Base-by-base conservation (phyloP, 768 basidiomycete genomes). In the Kwoniella dejecticola region DNA sequence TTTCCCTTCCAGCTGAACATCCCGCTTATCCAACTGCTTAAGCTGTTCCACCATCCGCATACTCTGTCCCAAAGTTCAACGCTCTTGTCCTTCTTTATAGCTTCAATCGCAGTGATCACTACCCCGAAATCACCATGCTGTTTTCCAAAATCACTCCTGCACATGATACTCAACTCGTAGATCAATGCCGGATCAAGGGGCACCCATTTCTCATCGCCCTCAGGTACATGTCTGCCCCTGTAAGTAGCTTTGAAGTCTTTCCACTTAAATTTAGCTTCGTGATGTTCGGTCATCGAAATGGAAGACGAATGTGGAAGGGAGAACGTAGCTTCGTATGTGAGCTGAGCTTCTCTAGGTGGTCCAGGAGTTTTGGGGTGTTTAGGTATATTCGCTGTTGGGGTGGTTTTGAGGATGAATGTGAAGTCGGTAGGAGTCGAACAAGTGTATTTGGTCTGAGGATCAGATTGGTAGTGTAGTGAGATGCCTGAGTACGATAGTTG, bases 101-200 rank as follows among this genome's bases (percentile, higher is more conserved):
- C 70, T 50, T 73, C 67, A 10, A 75, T 57, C 21, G 50, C 53
- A 5, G 24, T 26, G n/a, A 80, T 56, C 4, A 73, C 63, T 52
- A 80, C 40, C 30, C 71, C 74, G 59, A 79, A 80, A 15, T 74
- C 68, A 10, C 79, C 79, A 19, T 72, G 60, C 63, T 80, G 78
- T 30, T 76, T 68, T 26, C 76, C 78, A 60, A 80, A 80, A 19
- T 60, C 74, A 54, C 75, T 77, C 24, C 79, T 62, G 57, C 78
- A 79, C 79, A 80, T 80, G 27, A 80, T 42, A 21, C 73, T 72
- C 23, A 79, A 26, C 64, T 80, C 79, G 40, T 66, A 71, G 2
- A 79, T 74, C 44, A 57, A 53, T 17, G 62, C 67, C 11, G 70
- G 58, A 47, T 77, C 66, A 19, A 79, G 60, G 0, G 72, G 73